Conservation (phyloP, 2,329 filamentous ascomycete genomes). For the Aspergillus sp. region DNA sequence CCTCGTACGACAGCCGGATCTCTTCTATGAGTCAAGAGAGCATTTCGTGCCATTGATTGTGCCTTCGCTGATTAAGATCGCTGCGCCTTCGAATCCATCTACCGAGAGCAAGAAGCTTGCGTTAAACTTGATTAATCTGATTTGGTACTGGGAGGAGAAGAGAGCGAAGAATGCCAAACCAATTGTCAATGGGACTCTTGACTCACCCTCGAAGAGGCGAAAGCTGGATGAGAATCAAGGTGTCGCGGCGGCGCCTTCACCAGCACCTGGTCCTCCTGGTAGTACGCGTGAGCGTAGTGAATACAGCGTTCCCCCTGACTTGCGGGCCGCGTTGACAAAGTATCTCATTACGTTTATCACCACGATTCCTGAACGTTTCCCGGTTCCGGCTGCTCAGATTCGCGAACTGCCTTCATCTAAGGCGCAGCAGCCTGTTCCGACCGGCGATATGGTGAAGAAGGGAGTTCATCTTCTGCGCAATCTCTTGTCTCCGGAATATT, state of each 20-base stretch:
- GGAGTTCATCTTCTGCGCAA: conserved; percentile 74
- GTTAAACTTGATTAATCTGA: conserved; percentile 79
- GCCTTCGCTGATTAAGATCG: conserved; percentile 78
- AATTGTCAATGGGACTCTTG: conserved; percentile 37
- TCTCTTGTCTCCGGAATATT: conserved; percentile 76
- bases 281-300: conserved; percentile 47
- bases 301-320: conserved; percentile 58
- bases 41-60: conserved; percentile 87
- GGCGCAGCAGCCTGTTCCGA: conserved; percentile 45
- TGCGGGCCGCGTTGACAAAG: conserved; percentile 76
- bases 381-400: conserved; percentile 61
- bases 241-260: conserved; percentile 46
- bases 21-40: conserved; percentile 92
- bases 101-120: conserved; percentile 88
- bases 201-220: conserved; percentile 69
- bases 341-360: conserved; percentile 95
- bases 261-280: conserved; percentile 37
- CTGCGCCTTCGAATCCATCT: conserved; percentile 67
- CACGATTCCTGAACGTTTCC: conserved; percentile 75
- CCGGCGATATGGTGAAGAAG: conserved; percentile 76
- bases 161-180: conserved; percentile 57
- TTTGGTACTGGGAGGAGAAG: conserved; percentile 87
- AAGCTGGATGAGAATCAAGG: conserved; percentile 60
- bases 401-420: conserved; percentile 46
- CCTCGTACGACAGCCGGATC: conserved; percentile 77